Evolutionary conservation across 1,139 yeast genomes (phyloP).

Genomic region (Candida freyschussii): DNA sequence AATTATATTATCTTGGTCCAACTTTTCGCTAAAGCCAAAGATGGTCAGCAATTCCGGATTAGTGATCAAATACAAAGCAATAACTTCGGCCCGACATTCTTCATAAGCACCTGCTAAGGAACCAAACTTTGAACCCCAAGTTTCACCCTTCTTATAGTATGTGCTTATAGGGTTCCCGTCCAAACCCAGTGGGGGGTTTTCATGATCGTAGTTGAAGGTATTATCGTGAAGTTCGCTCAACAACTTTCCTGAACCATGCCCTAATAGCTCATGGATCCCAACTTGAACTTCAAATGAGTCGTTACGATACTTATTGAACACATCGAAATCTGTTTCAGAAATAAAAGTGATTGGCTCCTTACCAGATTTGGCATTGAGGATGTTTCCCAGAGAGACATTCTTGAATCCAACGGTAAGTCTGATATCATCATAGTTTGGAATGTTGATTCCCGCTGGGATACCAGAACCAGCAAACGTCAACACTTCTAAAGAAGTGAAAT

Average conservation of each 20-base stretch:
- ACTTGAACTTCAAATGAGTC: slow-evolving; percentile 91
- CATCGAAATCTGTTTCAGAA: slow-evolving; percentile 42
- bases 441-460: slow-evolving; percentile 87
- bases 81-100: slow-evolving; percentile 90
- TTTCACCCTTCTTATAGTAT: slow-evolving; percentile 73
- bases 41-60: slow-evolving; percentile 63
- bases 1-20: slow-evolving; percentile 60
- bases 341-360: slow-evolving; percentile 71
- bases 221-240: slow-evolving; percentile 62
- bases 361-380: slow-evolving; percentile 67
- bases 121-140: slow-evolving; percentile 88
- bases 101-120: slow-evolving; percentile 80
- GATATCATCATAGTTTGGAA: slow-evolving; percentile 88
- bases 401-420: slow-evolving; percentile 80
- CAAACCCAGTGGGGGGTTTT: slow-evolving; percentile 52
- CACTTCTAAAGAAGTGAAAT: slow-evolving; percentile 85
- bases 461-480: slow-evolving; percentile 88
- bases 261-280: slow-evolving; percentile 84
- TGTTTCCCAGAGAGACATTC: slow-evolving; percentile 84
- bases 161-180: slow-evolving; percentile 57
- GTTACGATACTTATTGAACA: slow-evolving; percentile 67
- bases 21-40: slow-evolving; percentile 56
- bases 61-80: slow-evolving; percentile 75
- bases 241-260: slow-evolving; percentile 90
- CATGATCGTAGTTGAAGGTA: slow-evolving; percentile 63